Conservation (phyloP, 225 moss, liverwort and hornwort species). For the Thuidium tamariscinum region DNA sequence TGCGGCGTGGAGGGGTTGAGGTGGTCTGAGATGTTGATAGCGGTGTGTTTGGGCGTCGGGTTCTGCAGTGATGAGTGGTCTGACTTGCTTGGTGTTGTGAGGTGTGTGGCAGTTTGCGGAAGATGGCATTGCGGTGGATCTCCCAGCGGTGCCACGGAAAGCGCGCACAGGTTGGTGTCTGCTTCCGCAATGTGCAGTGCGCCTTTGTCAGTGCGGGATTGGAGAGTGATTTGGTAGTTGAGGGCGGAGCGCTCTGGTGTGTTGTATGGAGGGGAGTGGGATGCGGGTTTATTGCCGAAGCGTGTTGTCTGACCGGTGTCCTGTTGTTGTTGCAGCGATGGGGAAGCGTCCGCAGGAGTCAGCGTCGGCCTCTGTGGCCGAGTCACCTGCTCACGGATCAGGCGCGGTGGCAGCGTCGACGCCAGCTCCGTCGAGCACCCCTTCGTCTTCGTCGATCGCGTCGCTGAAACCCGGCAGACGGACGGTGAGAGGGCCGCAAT, state of each 20-base stretch:
- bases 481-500: slow-evolving; percentile 11
- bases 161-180: slow-evolving; percentile 60
- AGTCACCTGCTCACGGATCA: slow-evolving; percentile 15
- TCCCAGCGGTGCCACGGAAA: slow-evolving; percentile 79
- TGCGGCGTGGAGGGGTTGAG: not conserved
- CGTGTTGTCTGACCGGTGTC: not conserved
- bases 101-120: slow-evolving; percentile 57
- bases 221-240: not conserved
- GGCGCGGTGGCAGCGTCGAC: slow-evolving; percentile 7
- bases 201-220: not conserved
- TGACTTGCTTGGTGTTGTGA: not conserved
- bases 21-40: not conserved
- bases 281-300: not conserved
- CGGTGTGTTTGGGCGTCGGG: not conserved
- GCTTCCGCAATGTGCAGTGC: not conserved
- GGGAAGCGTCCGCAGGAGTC: slow-evolving; percentile 70
- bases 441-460: slow-evolving; percentile 33
- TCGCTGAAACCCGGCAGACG: slow-evolving; percentile 56
- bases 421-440: slow-evolving; percentile 37
- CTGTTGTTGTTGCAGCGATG: slow-evolving; percentile 41
- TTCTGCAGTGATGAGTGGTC: too few relatives aligned
- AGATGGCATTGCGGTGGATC: slow-evolving; percentile 57
- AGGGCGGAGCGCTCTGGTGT: not conserved
- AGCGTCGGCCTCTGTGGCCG: slow-evolving; percentile 21
- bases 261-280: not conserved